Evolutionary conservation across 208 protist genomes (phyloP).

Genomic region (Crithidia sp.): DNA sequence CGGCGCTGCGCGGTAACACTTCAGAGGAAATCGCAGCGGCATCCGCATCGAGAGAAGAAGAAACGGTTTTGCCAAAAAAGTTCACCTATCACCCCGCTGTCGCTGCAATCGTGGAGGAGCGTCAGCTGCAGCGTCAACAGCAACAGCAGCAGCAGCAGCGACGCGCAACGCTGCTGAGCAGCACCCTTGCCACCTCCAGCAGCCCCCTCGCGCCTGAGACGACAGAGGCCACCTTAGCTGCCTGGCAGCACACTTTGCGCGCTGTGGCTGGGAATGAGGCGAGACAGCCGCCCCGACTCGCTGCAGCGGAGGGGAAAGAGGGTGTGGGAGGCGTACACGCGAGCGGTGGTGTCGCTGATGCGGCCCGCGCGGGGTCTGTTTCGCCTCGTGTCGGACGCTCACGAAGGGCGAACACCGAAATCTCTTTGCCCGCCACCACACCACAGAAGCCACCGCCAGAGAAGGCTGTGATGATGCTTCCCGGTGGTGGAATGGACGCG

Average conservation of each 20-base stretch:
- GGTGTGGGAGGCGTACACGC: too few species aligned
- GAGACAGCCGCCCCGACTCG: neutral
- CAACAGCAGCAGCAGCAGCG: too few species aligned
- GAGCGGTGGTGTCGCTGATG: too few species aligned
- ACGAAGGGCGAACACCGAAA: neutral
- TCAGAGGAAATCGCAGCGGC: too few species aligned
- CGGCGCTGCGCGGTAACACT: too few species aligned
- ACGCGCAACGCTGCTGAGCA: neutral
- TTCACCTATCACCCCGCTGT: conserved; percentile 27
- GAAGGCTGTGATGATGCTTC: neutral
- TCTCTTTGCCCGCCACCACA: neutral
- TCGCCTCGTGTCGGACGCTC: neutral
- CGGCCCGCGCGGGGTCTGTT: too few species aligned
- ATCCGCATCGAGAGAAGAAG: too few species aligned
- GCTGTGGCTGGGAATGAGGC: conserved; percentile 3
- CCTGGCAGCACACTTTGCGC: conserved; percentile 23
- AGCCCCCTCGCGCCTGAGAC: neutral
- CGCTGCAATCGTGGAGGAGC: conserved; percentile 6
- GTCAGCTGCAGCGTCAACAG: neutral
- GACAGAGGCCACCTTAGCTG: conserved; percentile 1
- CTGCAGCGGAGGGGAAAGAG: too few species aligned
- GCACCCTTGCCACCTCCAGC: neutral
- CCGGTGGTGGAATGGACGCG: neutral
- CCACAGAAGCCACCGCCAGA: neutral
- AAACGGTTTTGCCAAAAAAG: too few species aligned